Evolutionary conservation across 2,329 filamentous ascomycete species (phyloP).

Genomic region (Trichophyton equinum): DNA sequence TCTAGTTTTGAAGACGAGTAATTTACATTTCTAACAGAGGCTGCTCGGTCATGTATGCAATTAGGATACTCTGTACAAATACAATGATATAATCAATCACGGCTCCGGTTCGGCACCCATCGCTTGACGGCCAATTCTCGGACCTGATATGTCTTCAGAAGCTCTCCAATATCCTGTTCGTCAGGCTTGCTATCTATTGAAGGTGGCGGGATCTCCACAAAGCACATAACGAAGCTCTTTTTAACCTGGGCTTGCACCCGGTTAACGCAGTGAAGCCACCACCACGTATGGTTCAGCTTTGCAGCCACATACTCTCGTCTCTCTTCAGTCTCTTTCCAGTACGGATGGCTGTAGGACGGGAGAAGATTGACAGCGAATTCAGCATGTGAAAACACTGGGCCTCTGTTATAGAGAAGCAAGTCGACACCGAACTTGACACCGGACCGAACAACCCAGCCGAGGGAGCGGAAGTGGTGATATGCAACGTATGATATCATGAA

Average conservation of each 20-base stretch:
- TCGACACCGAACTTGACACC: constrained; percentile 94
- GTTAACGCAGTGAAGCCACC: constrained; percentile 67
- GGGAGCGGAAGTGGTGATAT: constrained; percentile 90
- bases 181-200: constrained; percentile 31
- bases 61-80: neutral
- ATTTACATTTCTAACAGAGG: too few species aligned
- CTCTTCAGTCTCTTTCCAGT: constrained; percentile 49
- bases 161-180: constrained; percentile 41
- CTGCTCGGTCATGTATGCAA: neutral
- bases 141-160: constrained; percentile 60
- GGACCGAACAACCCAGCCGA: constrained; percentile 86
- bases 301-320: constrained; percentile 40
- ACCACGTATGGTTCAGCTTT: constrained; percentile 34
- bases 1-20: too few species aligned
- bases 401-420: constrained; percentile 85
- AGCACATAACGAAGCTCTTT: constrained; percentile 80
- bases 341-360: constrained; percentile 62
- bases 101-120: constrained; percentile 72
- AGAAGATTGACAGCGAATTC: constrained; percentile 81
- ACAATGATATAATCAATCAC: constrained; percentile 36
- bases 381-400: constrained; percentile 87
- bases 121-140: constrained; percentile 69
- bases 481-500: constrained; percentile 80
- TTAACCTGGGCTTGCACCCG: constrained; percentile 78
- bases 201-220: constrained; percentile 72